phyloP scores from a whole-genome alignment of 306 rosid genomes.

The Ormosia emarginata region DNA sequence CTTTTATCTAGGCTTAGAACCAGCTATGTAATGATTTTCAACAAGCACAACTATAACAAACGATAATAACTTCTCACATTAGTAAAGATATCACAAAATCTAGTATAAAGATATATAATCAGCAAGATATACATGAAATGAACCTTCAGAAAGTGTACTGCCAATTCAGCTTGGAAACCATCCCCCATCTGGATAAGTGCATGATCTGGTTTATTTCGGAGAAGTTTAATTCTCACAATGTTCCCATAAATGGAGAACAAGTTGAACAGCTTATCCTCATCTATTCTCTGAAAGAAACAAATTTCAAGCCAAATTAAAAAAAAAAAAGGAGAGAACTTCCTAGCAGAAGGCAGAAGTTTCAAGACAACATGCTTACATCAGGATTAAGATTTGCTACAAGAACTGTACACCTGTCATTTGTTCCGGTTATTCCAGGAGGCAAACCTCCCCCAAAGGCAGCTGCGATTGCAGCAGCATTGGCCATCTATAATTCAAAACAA shows the following conservation, averaged over 20 bases:
- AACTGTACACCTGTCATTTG: slow-evolving; percentile 94
- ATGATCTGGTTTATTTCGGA: slow-evolving; percentile 94
- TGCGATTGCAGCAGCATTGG: slow-evolving; percentile 85
- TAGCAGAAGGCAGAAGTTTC: background rate
- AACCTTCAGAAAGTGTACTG: slow-evolving; percentile 96
- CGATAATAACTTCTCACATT: background rate
- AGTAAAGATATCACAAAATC: background rate
- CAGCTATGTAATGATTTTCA: background rate
- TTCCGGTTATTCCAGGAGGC: slow-evolving; percentile 96
- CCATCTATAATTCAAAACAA: slow-evolving; percentile 55
- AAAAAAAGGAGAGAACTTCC: background rate
- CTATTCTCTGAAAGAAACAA: slow-evolving; percentile 71
- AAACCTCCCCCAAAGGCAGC: slow-evolving; percentile 95
- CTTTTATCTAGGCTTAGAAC: background rate
- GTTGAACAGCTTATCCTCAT: slow-evolving; percentile 96
- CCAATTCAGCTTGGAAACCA: slow-evolving; percentile 97
- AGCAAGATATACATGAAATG: slow-evolving; percentile 19
- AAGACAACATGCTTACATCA: slow-evolving; percentile 58
- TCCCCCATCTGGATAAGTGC: slow-evolving; percentile 99
- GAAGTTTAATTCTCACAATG: slow-evolving; percentile 91
- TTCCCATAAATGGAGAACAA: slow-evolving; percentile 95
- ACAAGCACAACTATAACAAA: background rate
- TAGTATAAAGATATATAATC: background rate
- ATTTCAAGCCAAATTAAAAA: background rate
- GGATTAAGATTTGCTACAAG: slow-evolving; percentile 89